Conservation (phyloP, 139 green algal species). For the Micractinium sp. region DNA sequence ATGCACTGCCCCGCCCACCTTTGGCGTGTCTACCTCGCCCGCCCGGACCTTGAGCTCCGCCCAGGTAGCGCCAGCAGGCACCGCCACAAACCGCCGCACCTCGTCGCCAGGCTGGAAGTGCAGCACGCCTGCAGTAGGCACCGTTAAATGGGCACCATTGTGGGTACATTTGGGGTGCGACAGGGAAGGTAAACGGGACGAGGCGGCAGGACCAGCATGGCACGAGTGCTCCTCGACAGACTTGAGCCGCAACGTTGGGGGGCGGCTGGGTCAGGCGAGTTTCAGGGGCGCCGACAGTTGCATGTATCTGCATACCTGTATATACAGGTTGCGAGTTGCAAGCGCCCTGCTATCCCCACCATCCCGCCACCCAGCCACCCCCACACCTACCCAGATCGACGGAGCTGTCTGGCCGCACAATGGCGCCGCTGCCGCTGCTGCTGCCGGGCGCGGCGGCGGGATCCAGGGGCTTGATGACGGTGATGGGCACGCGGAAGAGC, state of each 20-base stretch:
- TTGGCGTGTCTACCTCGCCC: constrained; percentile 53
- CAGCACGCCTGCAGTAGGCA: constrained; percentile 23
- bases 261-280: too few species aligned
- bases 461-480: constrained; percentile 67
- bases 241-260: too few species aligned
- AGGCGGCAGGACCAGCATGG: not conserved
- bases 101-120: constrained; percentile 60
- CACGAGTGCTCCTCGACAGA: too few species aligned
- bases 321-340: too few species aligned
- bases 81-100: constrained; percentile 73
- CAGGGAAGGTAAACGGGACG: too few species aligned
- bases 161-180: too few species aligned
- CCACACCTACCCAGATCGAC: not conserved
- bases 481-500: constrained; percentile 84
- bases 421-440: constrained; percentile 23
- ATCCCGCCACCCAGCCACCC: too few species aligned
- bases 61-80: constrained; percentile 85
- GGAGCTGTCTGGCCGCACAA: constrained; percentile 1
- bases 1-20: not conserved
- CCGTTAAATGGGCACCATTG: too few species aligned
- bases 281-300: too few species aligned
- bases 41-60: constrained; percentile 72
- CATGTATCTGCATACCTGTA: too few species aligned
- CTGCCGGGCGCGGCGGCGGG: not conserved
- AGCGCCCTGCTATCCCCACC: too few species aligned